Conservation (phyloP, 2,329 filamentous ascomycete species). For the Curvularia sp. region DNA sequence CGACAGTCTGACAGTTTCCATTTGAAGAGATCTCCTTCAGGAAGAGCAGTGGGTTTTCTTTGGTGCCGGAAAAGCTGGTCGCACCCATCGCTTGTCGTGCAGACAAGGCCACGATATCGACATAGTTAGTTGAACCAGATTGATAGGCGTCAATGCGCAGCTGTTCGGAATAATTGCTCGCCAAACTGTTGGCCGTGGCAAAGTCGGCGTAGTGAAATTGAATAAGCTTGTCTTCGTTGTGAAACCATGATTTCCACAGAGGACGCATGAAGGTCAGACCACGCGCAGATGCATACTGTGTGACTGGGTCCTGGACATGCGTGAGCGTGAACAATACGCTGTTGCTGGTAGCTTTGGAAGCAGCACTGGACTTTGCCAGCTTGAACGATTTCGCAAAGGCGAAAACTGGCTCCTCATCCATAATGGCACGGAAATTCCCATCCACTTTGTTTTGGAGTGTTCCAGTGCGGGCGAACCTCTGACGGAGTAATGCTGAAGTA, state of each 20-base stretch:
- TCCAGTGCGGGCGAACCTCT: conserved; percentile 72
- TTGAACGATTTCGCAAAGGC: conserved; percentile 65
- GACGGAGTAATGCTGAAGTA: conserved; percentile 69
- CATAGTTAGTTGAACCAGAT: conserved; percentile 77
- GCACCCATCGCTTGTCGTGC: conserved; percentile 83
- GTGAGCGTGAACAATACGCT: conserved; percentile 77
- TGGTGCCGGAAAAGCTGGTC: conserved; percentile 75
- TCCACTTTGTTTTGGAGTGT: conserved; percentile 72
- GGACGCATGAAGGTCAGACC: conserved; percentile 81
- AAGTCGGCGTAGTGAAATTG: conserved; percentile 81
- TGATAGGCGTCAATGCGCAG: conserved; percentile 74
- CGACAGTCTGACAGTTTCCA: conserved; percentile 84
- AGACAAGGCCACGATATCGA: conserved; percentile 77
- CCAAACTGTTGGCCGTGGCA: conserved; percentile 66
- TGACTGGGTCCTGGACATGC: conserved; percentile 78
- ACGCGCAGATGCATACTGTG: conserved; percentile 78
- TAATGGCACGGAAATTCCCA: conserved; percentile 70
- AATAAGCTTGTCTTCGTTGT: conserved; percentile 67
- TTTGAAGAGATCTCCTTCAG: conserved; percentile 87
- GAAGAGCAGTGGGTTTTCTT: conserved; percentile 75
- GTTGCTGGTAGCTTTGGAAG: conserved; percentile 19
- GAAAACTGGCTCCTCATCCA: conserved; percentile 82
- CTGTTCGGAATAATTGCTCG: conserved; percentile 75
- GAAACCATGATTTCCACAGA: conserved; percentile 79
- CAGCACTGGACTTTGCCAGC: conserved; percentile 28